Evolutionary conservation across 345 rosid species (phyloP), one percentile per base, ranked within the genome.

Genomic region (Xanthoceras sorbifolium): DNA sequence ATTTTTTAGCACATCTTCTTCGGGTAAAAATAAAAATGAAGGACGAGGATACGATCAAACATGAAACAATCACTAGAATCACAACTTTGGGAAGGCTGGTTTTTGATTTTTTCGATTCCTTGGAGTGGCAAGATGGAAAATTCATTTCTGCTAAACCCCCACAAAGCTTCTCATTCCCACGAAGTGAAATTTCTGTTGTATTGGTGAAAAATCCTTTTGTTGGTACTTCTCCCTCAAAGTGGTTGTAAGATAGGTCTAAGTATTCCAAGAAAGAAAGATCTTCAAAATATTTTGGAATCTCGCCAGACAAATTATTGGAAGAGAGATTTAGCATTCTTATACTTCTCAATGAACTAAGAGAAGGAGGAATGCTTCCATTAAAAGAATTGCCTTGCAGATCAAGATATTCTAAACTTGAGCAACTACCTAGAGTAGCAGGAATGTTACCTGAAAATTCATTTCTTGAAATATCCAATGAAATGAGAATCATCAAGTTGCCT

Each of bases 201-300:
- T 72, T 80, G 5, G 0, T 28, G 63, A 81, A 81, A 18, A 60
- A 9, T 4, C 70, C 70, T 40, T 59, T 63, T 42, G 15, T 22
- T 11, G 80, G 80, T 15, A 80, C 77, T 38, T 64, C 34, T 5
- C 80, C 74, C 8, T 71, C 62, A 34, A 76, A n/a, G n/a, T n/a
- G n/a, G n/a, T n/a, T n/a, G n/a, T n/a, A n/a, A 0, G 77, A 76
- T 6, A 80, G 31, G 22, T 80, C 64, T 36, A 76, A 61, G 44
- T 50, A 18, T 34, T 22, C 12, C 40, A 57, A 65, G 60, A 40
- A 50, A 12, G 65, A 29, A 15, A 76, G 67, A 66, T 31, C 55
- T 75, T 70, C 64, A 18, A 69, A 26, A 63, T 2, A 69, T 0
- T 20, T 31, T 1, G 67, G 76, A 63, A 79, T 75, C 38, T 60